phyloP scores from a whole-genome alignment of 371 early-diverging fungal species.

The Conidiobolus incongruus region DNA sequence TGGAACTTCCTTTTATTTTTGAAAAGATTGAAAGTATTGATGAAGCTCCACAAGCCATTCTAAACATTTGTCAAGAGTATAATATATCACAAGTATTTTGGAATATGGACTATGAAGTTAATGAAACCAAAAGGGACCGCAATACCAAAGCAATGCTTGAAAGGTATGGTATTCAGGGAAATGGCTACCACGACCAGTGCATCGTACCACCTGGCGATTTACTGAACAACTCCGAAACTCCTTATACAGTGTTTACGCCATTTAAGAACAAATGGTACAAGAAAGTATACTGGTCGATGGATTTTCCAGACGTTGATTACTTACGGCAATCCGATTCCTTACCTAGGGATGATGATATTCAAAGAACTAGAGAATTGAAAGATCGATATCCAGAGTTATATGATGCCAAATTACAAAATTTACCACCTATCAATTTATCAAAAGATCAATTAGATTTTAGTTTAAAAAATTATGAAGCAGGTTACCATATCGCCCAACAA shows the following conservation, averaged over 20 bases:
- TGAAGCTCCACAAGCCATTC: slow-evolving; percentile 9
- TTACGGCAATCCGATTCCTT: background rate
- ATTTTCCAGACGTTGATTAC: too few relatives aligned
- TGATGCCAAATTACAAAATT: background rate
- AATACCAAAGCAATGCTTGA: slow-evolving; percentile 5
- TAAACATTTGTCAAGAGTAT: slow-evolving; percentile 4
- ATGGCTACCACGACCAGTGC: slow-evolving; percentile 22
- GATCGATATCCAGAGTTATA: too few relatives aligned
- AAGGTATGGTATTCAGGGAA: slow-evolving; percentile 7
- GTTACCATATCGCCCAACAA: slow-evolving; percentile 12
- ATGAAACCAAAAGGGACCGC: slow-evolving; percentile 11
- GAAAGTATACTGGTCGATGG: slow-evolving; percentile 3
- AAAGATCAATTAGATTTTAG: slow-evolving; percentile 3
- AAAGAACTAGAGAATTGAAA: too few relatives aligned
- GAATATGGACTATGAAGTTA: slow-evolving; percentile 22
- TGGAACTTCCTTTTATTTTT: slow-evolving; percentile 23
- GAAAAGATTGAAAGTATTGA: slow-evolving; percentile 6
- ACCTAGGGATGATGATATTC: too few relatives aligned
- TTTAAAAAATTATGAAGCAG: slow-evolving; percentile 11
- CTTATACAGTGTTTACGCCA: slow-evolving; percentile 11
- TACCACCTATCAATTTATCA: background rate
- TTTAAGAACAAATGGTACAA: slow-evolving; percentile 15
- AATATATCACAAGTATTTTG: slow-evolving; percentile 10
- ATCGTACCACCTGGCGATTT: slow-evolving; percentile 20
- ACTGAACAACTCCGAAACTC: slow-evolving; percentile 13